Percentiles rank a stretch among this genome's conserved stretches.
These are phyloP conservation scores for Mycena leptocephala DNA, from an alignment of 768 basidiomycete species.

Conservation along the genomic window DNA sequence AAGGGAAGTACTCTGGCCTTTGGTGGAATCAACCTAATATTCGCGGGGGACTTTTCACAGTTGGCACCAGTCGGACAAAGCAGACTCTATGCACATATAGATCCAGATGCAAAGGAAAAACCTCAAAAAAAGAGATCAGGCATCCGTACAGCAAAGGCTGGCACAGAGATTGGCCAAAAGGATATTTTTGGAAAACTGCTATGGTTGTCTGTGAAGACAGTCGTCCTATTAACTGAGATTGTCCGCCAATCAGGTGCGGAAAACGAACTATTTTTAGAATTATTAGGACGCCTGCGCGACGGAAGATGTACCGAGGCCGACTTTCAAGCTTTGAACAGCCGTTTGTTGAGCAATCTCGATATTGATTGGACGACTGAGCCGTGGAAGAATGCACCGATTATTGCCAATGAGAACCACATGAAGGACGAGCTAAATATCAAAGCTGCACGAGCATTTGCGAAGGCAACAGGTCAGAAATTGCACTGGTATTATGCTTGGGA, in stretches of 20 bases:
- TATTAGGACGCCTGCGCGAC: not conserved
- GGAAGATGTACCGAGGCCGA: constrained; percentile 38
- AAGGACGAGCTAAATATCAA: not conserved
- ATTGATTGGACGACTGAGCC: not conserved
- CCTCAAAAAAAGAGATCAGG: no score
- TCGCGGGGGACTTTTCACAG: constrained; percentile 62
- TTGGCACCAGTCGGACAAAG: constrained; percentile 53
- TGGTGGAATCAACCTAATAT: constrained; percentile 60
- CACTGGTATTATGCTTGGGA: constrained; percentile 12
- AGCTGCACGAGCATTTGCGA: not conserved
- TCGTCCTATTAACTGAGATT: no score
- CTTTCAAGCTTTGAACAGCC: constrained; percentile 24
- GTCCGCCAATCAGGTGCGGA: constrained; percentile 9
- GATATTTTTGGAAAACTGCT: no score
- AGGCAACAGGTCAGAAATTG: not conserved
- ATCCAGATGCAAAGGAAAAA: no score
- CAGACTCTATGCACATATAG: not conserved
- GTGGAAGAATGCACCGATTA: constrained; percentile 17
- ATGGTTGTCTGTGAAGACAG: no score
- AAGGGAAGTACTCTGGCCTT: no score
- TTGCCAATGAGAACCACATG: not conserved
- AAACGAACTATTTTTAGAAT: not conserved
- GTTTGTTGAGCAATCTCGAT: no score
- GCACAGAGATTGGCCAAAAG: no score
- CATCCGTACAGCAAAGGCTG: no score